Evolutionary conservation across 1,284 basidiomycete genomes (phyloP).

Genomic region (Stygiomarasmius scandens): DNA sequence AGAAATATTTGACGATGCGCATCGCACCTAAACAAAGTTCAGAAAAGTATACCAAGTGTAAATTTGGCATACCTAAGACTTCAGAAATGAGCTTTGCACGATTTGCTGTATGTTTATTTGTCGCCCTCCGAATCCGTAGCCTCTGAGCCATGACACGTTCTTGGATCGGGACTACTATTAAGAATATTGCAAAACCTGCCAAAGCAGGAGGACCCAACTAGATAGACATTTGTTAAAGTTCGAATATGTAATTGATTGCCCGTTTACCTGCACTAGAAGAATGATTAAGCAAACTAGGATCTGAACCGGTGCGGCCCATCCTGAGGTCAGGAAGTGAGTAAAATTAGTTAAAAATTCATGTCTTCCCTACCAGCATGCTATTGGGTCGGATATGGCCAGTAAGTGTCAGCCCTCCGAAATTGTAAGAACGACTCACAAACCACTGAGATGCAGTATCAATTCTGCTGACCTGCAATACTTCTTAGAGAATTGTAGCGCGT

Average conservation of each 20-base stretch:
- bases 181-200: slow-evolving; percentile 76
- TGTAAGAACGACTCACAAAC: slow-evolving; percentile 54
- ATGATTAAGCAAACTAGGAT: slow-evolving; percentile 63
- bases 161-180: slow-evolving; percentile 72
- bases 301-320: slow-evolving; percentile 75
- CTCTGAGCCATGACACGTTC: slow-evolving; percentile 71
- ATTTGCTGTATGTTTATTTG: slow-evolving; percentile 73
- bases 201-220: slow-evolving; percentile 78
- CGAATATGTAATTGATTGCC: neutral
- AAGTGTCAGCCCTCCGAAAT: neutral
- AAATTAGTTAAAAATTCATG: neutral
- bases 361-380: neutral
- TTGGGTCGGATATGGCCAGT: neutral
- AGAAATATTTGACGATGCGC: slow-evolving; percentile 79
- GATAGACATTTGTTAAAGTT: neutral
- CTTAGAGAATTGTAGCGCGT: slow-evolving; percentile 6
- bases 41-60: neutral
- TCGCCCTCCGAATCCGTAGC: slow-evolving; percentile 60
- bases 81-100: slow-evolving; percentile 71
- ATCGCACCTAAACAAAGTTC: slow-evolving; percentile 50
- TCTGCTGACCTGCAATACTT: slow-evolving; percentile 47
- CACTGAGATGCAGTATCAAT: slow-evolving; percentile 64
- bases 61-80: slow-evolving; percentile 46
- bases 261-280: slow-evolving; percentile 55
- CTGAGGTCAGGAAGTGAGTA: slow-evolving; percentile 25